Evolutionary conservation across 345 rosid species (phyloP), one percentile per base, ranked within the genome.

Genomic region (Arabis alpina): DNA sequence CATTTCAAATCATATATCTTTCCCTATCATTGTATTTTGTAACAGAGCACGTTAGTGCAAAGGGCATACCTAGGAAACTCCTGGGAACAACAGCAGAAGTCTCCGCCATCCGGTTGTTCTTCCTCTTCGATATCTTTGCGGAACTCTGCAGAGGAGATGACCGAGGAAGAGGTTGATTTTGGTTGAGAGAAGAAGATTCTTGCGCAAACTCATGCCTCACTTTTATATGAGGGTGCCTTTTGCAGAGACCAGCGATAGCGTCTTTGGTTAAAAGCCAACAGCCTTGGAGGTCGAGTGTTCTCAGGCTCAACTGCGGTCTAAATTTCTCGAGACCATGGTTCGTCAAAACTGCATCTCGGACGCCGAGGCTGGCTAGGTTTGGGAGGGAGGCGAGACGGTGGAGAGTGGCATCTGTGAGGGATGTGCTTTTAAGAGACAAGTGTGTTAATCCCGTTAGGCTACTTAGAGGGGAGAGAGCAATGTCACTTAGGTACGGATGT

Each of bases 181-280:
- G 83, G 24, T 77, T 72, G 10, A 58, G 61, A 25, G 80, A 55
- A 23, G 64, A 14, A 54, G 76, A 62, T 42, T 54, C 76, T 1
- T 10, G 60, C 15, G 56, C 55, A 66, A 72, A 76, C 23, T 86
- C 97, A 19, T 91, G 99, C 75, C 61, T 80, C 48, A 88, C 72
- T 71, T 84, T 84, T 19, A 89, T 68, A 52, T 27, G 79, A 19
- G 89, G 93, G 59, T 87, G 67, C 60, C 65, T 85, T 67, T 68
- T 79, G 67, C 78, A 71, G 77, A 94, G 84, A 13, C 72, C 36
- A 28, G 68, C 48, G 43, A 91, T 36, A 14, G 72, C 86, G 28
- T 84, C 87, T 77, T 79, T 64, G 0, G 85, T 83, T 71, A 93
- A 76, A 43, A 94, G 96, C 99, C 99, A 94, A 75, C 96, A 91